A percentile compares a stretch with the other conserved stretches of the same genome.
These are phyloP conservation scores for Colletotrichum plurivorum DNA, from an alignment of 2,329 filamentous ascomycete species.

Conservation along the genomic window DNA sequence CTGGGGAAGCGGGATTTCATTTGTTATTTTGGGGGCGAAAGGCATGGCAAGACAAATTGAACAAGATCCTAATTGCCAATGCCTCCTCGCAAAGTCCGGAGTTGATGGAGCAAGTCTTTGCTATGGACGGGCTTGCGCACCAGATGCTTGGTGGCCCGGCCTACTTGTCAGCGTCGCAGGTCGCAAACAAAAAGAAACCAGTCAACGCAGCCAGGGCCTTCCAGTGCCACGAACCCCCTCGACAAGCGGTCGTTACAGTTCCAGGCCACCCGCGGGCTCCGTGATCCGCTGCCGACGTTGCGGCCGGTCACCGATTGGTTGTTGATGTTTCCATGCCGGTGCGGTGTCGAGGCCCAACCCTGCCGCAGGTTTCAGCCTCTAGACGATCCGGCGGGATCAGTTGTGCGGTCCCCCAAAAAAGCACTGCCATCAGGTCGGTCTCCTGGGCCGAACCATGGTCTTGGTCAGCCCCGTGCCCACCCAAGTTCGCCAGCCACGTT, in stretches of 20 bases:
- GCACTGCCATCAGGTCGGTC: background rate
- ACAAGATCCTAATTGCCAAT: too few species aligned
- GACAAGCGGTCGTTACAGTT: background rate
- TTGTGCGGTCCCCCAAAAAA: background rate
- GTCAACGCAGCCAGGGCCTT: background rate
- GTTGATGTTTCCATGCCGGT: background rate
- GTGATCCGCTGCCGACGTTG: background rate
- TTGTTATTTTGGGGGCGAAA: background rate
- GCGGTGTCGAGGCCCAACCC: background rate
- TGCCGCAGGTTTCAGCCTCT: conserved; percentile 11
- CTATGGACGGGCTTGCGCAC: too few species aligned
- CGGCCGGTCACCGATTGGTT: background rate
- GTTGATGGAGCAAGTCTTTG: too few species aligned
- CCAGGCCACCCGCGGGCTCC: background rate
- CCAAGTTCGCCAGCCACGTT: background rate
- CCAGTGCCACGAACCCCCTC: background rate
- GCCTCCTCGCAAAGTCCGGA: too few species aligned
- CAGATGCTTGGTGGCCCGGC: background rate
- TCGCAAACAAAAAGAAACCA: background rate
- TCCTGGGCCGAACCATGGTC: background rate
- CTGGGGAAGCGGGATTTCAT: background rate
- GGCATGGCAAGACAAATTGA: background rate
- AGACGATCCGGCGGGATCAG: background rate
- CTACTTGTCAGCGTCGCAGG: background rate
- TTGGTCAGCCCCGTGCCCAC: background rate